phyloP scores from a whole-genome alignment of 768 basidiomycete species.

The Mycena venus region DNA sequence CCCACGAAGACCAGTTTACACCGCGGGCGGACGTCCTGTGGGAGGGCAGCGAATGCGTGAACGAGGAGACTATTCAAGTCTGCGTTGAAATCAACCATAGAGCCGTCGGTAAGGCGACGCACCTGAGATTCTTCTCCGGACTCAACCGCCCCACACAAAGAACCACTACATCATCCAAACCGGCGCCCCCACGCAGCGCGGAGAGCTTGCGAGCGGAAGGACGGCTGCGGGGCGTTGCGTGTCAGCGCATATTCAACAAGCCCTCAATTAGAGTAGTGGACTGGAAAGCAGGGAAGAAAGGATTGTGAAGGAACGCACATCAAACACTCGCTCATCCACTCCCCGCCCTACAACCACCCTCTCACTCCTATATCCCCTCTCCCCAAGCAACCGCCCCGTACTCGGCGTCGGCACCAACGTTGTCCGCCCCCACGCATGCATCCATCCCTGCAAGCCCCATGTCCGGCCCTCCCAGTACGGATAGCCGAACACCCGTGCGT shows the following conservation, averaged over 20 bases:
- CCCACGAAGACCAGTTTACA: constrained; percentile 14
- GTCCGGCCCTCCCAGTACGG: not conserved
- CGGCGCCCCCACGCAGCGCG: not conserved
- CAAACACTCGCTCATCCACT: not conserved
- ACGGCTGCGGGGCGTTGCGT: no score
- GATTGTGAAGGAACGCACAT: constrained; percentile 3
- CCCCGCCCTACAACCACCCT: constrained; percentile 7
- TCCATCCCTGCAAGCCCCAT: not conserved
- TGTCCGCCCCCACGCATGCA: not conserved
- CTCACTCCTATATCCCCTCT: not conserved
- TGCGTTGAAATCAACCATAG: no score
- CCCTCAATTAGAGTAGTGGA: no score
- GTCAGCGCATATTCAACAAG: no score
- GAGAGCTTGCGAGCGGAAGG: not conserved
- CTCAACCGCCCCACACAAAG: constrained; percentile 25
- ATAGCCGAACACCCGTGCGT: not conserved
- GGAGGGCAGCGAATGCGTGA: not conserved
- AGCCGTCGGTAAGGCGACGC: no score
- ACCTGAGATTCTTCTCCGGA: constrained; percentile 29
- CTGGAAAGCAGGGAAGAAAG: not conserved
- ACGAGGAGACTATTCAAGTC: not conserved
- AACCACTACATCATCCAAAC: not conserved
- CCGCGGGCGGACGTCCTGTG: not conserved
- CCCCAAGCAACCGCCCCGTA: not conserved
- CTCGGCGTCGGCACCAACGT: constrained; percentile 14